phyloP scores from a whole-genome alignment of 2,329 filamentous ascomycete species.

The Monilinia laxa region DNA sequence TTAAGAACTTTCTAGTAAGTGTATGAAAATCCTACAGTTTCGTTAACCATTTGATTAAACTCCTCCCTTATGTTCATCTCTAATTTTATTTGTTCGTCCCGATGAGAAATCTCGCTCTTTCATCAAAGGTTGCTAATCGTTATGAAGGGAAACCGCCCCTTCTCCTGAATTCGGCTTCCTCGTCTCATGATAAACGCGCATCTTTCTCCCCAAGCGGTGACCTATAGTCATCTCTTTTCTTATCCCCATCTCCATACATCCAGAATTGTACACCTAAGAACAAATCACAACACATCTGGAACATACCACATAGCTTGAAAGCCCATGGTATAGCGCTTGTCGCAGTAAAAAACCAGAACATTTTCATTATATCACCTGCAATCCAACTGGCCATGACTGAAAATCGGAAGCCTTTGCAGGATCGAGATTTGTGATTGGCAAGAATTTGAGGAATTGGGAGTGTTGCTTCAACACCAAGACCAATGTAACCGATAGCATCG shows the following conservation, averaged over 20 bases:
- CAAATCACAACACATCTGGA: constrained; percentile 75
- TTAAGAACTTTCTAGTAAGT: neutral
- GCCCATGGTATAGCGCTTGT: constrained; percentile 69
- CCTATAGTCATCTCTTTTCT: constrained; percentile 32
- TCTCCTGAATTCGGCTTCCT: neutral
- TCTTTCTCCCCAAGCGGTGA: constrained; percentile 37
- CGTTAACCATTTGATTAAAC: neutral
- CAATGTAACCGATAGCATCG: constrained; percentile 67
- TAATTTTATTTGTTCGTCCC: neutral
- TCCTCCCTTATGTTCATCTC: neutral
- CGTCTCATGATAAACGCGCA: constrained; percentile 32
- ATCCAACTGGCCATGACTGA: constrained; percentile 78
- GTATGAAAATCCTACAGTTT: neutral
- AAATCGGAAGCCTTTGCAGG: constrained; percentile 74
- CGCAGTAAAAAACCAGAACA: constrained; percentile 80
- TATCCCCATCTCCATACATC: constrained; percentile 57
- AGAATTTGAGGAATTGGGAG: constrained; percentile 78
- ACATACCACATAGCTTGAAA: constrained; percentile 80
- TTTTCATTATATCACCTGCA: constrained; percentile 79
- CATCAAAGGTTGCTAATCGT: neutral
- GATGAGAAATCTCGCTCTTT: neutral
- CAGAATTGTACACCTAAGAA: constrained; percentile 74
- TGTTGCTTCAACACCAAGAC: constrained; percentile 76
- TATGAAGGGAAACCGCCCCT: neutral
- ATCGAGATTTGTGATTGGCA: constrained; percentile 64